Evolutionary conservation across 2,329 filamentous ascomycete genomes (phyloP).

Genomic region (Bipolaris victoriae): DNA sequence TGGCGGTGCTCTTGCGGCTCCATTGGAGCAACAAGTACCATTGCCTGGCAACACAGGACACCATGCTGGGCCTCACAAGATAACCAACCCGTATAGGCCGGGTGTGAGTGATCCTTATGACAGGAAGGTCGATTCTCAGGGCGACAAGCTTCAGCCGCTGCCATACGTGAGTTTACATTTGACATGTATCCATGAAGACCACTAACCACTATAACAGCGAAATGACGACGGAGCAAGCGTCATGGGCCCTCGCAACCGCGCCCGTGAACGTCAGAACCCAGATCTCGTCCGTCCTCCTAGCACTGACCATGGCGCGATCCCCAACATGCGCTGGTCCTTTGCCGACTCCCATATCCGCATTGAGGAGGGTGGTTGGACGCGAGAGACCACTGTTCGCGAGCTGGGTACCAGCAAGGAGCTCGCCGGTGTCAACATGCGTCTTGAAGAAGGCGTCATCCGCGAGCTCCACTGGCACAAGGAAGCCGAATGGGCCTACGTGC

Average conservation of each 20-base stretch:
- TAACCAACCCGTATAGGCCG: constrained; percentile 62
- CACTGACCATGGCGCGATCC: constrained; percentile 73
- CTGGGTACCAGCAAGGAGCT: constrained; percentile 71
- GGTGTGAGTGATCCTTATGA: constrained; percentile 67
- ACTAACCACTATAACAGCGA: constrained; percentile 34
- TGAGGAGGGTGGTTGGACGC: constrained; percentile 77
- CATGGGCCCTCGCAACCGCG: constrained; percentile 71
- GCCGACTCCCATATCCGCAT: constrained; percentile 56
- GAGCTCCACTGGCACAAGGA: constrained; percentile 84
- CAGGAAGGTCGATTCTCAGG: constrained; percentile 65
- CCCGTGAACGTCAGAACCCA: constrained; percentile 71
- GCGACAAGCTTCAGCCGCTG: constrained; percentile 66
- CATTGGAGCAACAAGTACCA: constrained; percentile 49
- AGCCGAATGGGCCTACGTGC: constrained; percentile 78
- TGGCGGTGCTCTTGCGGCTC: constrained; percentile 31
- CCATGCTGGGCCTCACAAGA: constrained; percentile 34
- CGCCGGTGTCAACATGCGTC: constrained; percentile 78
- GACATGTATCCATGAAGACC: neutral
- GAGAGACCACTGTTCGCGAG: constrained; percentile 72
- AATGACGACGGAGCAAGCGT: constrained; percentile 68
- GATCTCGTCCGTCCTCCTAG: constrained; percentile 74
- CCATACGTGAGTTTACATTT: constrained; percentile 53
- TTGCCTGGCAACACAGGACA: constrained; percentile 36
- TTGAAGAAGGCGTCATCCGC: constrained; percentile 73
- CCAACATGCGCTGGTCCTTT: constrained; percentile 72